Percentiles rank a stretch among this genome's conserved stretches.
These are phyloP conservation scores for Dissophora ornata DNA, from an alignment of 192 early-diverging fungal genomes.

Conservation along the genomic window DNA sequence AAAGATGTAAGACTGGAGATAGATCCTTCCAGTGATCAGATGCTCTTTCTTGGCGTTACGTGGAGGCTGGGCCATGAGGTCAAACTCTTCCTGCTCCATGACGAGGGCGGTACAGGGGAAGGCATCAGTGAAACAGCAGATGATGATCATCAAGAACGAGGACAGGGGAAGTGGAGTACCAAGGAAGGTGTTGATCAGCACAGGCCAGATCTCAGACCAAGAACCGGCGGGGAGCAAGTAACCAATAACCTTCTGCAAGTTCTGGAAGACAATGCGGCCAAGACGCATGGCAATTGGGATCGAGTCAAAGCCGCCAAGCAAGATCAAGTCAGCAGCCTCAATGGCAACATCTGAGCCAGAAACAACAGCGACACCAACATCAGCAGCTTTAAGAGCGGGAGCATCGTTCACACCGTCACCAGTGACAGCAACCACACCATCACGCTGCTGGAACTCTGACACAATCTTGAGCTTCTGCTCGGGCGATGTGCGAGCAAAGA, in stretches of 20 bases:
- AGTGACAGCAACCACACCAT: constrained; percentile 83
- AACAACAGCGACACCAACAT: constrained; percentile 92
- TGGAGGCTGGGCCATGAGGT: constrained; percentile 77
- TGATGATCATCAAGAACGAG: constrained; percentile 76
- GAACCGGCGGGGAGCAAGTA: constrained; percentile 85
- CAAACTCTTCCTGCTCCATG: constrained; percentile 81
- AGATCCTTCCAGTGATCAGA: constrained; percentile 73
- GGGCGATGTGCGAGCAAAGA: constrained; percentile 91
- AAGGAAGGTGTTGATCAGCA: constrained; percentile 81
- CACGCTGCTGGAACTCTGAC: constrained; percentile 79
- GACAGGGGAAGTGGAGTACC: constrained; percentile 84
- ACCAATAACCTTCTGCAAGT: constrained; percentile 87
- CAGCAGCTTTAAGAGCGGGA: constrained; percentile 88
- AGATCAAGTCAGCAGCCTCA: constrained; percentile 75
- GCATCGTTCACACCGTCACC: constrained; percentile 96
- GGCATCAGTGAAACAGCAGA: constrained; percentile 66
- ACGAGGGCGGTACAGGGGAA: constrained; percentile 76
- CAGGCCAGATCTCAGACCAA: constrained; percentile 81
- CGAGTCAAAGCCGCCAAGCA: constrained; percentile 61
- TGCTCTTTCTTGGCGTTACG: constrained; percentile 77
- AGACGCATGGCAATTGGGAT: constrained; percentile 77
- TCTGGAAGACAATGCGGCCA: constrained; percentile 88
- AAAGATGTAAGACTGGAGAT: constrained; percentile 83
- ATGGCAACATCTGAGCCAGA: constrained; percentile 84
- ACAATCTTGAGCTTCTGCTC: constrained; percentile 82